Base-by-base conservation (phyloP, 345 rosid species). In the Brassica incana region DNA sequence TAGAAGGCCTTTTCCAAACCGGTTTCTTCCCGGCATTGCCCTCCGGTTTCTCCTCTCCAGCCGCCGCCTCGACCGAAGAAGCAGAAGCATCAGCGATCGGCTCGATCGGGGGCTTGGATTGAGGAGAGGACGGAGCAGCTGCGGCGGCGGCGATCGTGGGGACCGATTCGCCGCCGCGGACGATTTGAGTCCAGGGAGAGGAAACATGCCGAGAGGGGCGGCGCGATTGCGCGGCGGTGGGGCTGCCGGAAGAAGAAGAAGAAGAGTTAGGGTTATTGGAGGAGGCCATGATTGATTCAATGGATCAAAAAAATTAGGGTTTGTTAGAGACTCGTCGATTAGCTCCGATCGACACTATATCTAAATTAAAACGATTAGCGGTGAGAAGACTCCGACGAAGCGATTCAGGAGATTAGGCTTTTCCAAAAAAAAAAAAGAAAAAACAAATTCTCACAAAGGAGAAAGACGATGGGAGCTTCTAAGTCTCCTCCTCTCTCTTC, bases 1-100 rank as follows among this genome's bases (percentile, higher is more conserved):
- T 86, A 3, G 90, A 85, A 2, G 93, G 99, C 81, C 74, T 87
- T 45, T 82, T 91, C 99, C 99, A 92, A 8, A 78, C 91, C 25
- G 84, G 88, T 81, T 69, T 89, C 90, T 85, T 92, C 71, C 90
- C 92, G 0, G 80, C 91, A 88, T 89, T 88, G 58, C 85, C 87
- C 16, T 75, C 79, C 20, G 83, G 38, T 80, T 38, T 75, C 15
- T 84, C 45, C 61, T 43, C 68, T 71, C 87, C 78, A 52, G 74
- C 61, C 9, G 38, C 65, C 15, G 58, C 69, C 88, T 56, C 63
- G 12, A 64, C 80, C 40, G 72, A 43, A 75, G 82, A 15, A 8
- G 83, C 62, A 64, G 85, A 32, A 7, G 32, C 65, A 40, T 3
- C 71, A 48, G 74, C 62, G 73, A 77, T 54, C 54, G 73, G 69